These are phyloP conservation scores for Ceratocystis cubensis DNA, from an alignment of 2,329 filamentous ascomycete genomes.

Conservation along the genomic window DNA sequence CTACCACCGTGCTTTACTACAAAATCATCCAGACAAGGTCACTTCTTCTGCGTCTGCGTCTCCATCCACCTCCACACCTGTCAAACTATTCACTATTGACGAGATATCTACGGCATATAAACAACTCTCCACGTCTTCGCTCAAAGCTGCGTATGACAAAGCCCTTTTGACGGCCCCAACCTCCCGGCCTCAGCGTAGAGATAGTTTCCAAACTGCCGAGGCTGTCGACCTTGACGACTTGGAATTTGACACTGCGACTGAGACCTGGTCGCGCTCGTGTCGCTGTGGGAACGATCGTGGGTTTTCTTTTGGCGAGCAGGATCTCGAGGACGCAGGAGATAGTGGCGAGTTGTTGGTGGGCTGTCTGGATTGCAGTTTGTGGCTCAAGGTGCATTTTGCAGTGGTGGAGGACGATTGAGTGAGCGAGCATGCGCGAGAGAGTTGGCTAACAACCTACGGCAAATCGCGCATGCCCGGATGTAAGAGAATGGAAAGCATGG, in stretches of 20 bases:
- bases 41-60: neutral
- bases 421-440: neutral
- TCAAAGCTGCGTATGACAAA: conserved; percentile 43
- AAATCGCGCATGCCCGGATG: too few species aligned
- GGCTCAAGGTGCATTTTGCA: conserved; percentile 52
- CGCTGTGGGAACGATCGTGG: conserved; percentile 52
- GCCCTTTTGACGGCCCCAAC: conserved; percentile 30
- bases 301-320: conserved; percentile 45
- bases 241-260: conserved; percentile 36
- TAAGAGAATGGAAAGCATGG: neutral
- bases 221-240: conserved; percentile 54
- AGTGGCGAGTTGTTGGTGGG: conserved; percentile 51
- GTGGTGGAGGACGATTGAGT: conserved; percentile 32
- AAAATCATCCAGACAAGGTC: conserved; percentile 52
- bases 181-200: conserved; percentile 21
- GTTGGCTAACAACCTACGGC: too few species aligned
- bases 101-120: conserved; percentile 50
- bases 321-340: conserved; percentile 46
- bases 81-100: conserved; percentile 41
- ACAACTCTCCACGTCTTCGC: conserved; percentile 39
- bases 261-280: conserved; percentile 45
- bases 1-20: conserved; percentile 52
- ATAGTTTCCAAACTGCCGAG: conserved; percentile 49
- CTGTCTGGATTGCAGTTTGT: conserved; percentile 54
- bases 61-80: conserved; percentile 10